Conservation (phyloP, 2,329 filamentous ascomycete genomes). For the Ceratocystis ficicola region DNA sequence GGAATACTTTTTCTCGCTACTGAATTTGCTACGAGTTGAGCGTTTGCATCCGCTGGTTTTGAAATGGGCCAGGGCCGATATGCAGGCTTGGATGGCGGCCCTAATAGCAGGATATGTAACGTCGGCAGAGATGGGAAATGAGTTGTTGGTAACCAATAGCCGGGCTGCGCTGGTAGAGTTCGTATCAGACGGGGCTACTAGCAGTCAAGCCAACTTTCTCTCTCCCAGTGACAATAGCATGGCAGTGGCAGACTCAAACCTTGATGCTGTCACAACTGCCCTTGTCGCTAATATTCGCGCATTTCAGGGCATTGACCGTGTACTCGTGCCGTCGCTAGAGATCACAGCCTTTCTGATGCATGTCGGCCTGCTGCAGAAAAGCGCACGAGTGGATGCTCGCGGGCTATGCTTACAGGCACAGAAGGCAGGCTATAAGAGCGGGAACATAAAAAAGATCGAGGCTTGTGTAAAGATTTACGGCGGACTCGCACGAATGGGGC, state of each 20-base stretch:
- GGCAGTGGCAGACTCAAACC: slow-evolving; percentile 27
- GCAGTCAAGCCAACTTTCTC: neutral
- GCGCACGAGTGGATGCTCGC: slow-evolving; percentile 35
- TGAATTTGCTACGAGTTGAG: slow-evolving; percentile 35
- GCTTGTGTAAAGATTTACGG: slow-evolving; percentile 71
- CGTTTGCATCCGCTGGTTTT: slow-evolving; percentile 32
- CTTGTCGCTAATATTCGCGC: slow-evolving; percentile 43
- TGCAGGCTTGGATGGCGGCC: slow-evolving; percentile 35
- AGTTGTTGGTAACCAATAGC: slow-evolving; percentile 58
- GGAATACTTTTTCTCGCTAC: slow-evolving; percentile 45
- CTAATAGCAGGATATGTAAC: slow-evolving; percentile 57
- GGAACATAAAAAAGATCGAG: slow-evolving; percentile 69
- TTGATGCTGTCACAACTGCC: slow-evolving; percentile 37
- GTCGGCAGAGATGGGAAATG: slow-evolving; percentile 66
- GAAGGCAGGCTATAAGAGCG: slow-evolving; percentile 69
- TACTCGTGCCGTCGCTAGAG: slow-evolving; percentile 64
- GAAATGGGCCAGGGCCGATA: slow-evolving; percentile 28
- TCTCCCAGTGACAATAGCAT: neutral
- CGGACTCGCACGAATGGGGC: slow-evolving; percentile 41
- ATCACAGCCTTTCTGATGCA: slow-evolving; percentile 67
- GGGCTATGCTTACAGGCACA: slow-evolving; percentile 58
- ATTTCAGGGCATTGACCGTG: slow-evolving; percentile 51
- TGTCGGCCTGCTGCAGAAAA: slow-evolving; percentile 38
- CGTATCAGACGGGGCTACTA: slow-evolving; percentile 29
- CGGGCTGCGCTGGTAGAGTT: slow-evolving; percentile 51